Base-by-base conservation (phyloP, 2,329 filamentous ascomycete genomes). In the Cadophora sp. region DNA sequence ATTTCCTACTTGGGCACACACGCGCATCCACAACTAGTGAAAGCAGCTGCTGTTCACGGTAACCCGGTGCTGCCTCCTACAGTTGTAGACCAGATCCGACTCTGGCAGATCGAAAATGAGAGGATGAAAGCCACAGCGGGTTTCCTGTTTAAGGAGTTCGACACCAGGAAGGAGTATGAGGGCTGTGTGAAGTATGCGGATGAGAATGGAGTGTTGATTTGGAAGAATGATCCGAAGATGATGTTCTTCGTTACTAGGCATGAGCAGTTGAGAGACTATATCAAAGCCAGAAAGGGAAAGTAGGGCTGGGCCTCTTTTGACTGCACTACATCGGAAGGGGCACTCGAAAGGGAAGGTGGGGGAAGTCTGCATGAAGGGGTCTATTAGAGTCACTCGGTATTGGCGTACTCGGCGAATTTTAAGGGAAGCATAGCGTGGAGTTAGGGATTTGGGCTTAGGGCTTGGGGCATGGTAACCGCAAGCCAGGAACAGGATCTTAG, bases 61-160 rank as follows among this genome's bases (percentile, higher is more conserved):
- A 73, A 71, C 2, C 92, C 94, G 1, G 88, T 97, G 19, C 86
- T 99, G 1, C 96, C 97, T 0, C 94, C 96, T 0, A 98, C 97
- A 0, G 96, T 99, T 19, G 93, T 97, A 71, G 96, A 99, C 80
- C 96, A 99, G 83, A 97, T 99, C 76, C 87, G 94, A 1, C 87
- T 99, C 24, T 99, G 96, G 96, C 95, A 99, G 82, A 89, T 98
- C 63, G 96, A 99, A 80, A 94, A 95, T 72, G 96, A 99, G 82
- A 88, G 96, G 62, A 97, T 99, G 87, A 92, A 92, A 79, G 89
- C 92, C 1, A 93, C 89, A 5, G 83, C 86, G 0, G 96, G 96
- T 0, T 98, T 93, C 78, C 79, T 98, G 31, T 97, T 99, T 83
- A 91, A 91, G 76, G 95, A 98, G 71, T 97, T 98, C 77, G 88